Percentiles rank a stretch among this genome's conserved stretches.
Evolutionary conservation across 1,284 basidiomycete genomes (phyloP).

Genomic region (Cutaneotrichosporon arboriforme): DNA sequence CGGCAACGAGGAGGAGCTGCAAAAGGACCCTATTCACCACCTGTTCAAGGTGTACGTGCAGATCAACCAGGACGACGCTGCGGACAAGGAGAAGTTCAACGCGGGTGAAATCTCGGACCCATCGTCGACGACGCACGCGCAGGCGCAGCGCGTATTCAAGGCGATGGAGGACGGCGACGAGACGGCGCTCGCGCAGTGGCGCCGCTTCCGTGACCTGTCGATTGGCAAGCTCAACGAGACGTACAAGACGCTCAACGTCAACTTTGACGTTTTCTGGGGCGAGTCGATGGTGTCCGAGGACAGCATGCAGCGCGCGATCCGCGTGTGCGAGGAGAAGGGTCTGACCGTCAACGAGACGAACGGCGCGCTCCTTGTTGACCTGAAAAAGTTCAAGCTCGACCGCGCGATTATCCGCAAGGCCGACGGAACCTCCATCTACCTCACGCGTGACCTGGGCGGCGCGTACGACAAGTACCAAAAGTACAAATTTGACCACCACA

Average conservation of each 20-base stretch:
- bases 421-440: conserved; percentile 95
- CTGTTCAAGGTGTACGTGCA: conserved; percentile 90
- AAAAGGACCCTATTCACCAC: conserved; percentile 89
- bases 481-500: conserved; percentile 97
- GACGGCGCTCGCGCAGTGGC: conserved; percentile 78
- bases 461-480: conserved; percentile 88
- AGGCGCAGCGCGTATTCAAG: conserved; percentile 87
- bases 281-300: conserved; percentile 82
- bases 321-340: conserved; percentile 50
- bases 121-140: conserved; percentile 58
- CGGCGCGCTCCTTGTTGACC: conserved; percentile 71
- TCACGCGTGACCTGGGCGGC: conserved; percentile 95
- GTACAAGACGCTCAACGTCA: conserved; percentile 84
- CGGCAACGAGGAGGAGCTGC: conserved; percentile 75
- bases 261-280: conserved; percentile 90
- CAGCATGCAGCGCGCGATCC: conserved; percentile 65
- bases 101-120: conserved; percentile 33
- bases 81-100: conserved; percentile 50
- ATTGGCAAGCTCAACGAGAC: conserved; percentile 87
- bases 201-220: conserved; percentile 85
- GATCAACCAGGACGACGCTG: conserved; percentile 74
- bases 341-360: conserved; percentile 62
- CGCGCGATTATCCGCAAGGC: conserved; percentile 87
- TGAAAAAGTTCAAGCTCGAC: conserved; percentile 82
- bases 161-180: conserved; percentile 93